A percentile compares a stretch with the other conserved stretches of the same genome.
Evolutionary conservation across 2,329 filamentous ascomycete genomes (phyloP).

Genomic region (Calonectria montana): DNA sequence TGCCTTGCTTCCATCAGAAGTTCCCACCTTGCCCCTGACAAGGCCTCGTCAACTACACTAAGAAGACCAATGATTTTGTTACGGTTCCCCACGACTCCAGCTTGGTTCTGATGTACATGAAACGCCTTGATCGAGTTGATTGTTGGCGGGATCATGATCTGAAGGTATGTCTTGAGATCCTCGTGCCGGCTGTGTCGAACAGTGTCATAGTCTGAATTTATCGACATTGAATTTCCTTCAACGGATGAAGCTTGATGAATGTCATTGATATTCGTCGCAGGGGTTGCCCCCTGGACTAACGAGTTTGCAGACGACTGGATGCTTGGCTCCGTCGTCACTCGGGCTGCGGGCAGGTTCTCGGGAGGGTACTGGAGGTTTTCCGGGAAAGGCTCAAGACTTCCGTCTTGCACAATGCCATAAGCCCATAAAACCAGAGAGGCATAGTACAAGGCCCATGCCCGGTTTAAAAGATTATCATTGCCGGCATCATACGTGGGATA

Average conservation of each 20-base stretch:
- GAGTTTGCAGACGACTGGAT: constrained; percentile 31
- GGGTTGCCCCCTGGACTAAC: constrained; percentile 11
- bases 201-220: constrained; percentile 34
- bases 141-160: constrained; percentile 43
- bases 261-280: constrained; percentile 21
- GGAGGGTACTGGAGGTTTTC: constrained; percentile 41
- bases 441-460: constrained; percentile 43
- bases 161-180: constrained; percentile 41
- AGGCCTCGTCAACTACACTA: constrained; percentile 40
- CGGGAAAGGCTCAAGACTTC: constrained; percentile 41
- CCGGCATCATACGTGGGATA: constrained; percentile 41
- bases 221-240: constrained; percentile 30
- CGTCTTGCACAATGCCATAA: constrained; percentile 43
- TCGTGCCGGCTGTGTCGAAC: constrained; percentile 39
- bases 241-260: constrained; percentile 32
- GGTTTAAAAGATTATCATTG: constrained; percentile 38
- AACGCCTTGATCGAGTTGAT: constrained; percentile 44
- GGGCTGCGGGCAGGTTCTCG: constrained; percentile 21
- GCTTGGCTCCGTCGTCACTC: constrained; percentile 31
- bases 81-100: constrained; percentile 41
- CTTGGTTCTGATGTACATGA: constrained; percentile 43
- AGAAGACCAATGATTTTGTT: constrained; percentile 42
- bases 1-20: constrained; percentile 41
- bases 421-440: constrained; percentile 43
- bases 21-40: constrained; percentile 41